phyloP scores from a whole-genome alignment of 2,329 filamentous ascomycete species.

The Akanthomyces uredinophilus region DNA sequence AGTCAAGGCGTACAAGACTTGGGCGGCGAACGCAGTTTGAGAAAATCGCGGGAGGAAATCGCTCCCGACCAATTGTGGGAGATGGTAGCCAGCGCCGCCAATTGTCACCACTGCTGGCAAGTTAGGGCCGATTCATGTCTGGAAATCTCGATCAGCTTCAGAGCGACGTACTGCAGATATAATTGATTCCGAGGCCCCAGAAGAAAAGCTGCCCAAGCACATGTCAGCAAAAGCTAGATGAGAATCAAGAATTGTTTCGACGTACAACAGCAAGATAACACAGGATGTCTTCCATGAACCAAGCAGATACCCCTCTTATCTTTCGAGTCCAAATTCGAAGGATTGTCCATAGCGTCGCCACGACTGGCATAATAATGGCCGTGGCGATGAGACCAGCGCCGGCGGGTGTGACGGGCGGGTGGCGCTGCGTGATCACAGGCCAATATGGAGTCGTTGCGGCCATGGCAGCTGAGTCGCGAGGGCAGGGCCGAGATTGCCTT shows the following conservation, averaged over 20 bases:
- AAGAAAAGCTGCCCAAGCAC: slow-evolving; percentile 13
- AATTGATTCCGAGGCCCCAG: slow-evolving; percentile 17
- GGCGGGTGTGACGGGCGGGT: slow-evolving; percentile 13
- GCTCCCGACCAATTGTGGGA: slow-evolving; percentile 7
- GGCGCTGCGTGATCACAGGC: neutral
- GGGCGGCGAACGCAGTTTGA: slow-evolving; percentile 17
- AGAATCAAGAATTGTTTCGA: neutral
- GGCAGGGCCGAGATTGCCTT: neutral
- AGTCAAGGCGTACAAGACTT: slow-evolving; percentile 19
- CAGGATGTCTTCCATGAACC: slow-evolving; percentile 17
- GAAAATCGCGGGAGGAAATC: slow-evolving; percentile 6
- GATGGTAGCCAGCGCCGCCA: slow-evolving; percentile 19
- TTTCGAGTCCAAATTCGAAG: slow-evolving; percentile 19
- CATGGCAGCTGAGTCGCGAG: neutral
- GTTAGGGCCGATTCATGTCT: neutral
- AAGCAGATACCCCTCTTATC: slow-evolving; percentile 14
- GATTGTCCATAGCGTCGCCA: slow-evolving; percentile 17
- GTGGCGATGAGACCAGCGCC: slow-evolving; percentile 16
- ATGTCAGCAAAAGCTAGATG: neutral
- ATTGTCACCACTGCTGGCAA: slow-evolving; percentile 17
- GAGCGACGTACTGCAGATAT: slow-evolving; percentile 16
- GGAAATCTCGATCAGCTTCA: neutral
- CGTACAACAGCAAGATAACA: slow-evolving; percentile 18
- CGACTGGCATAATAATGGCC: slow-evolving; percentile 16
- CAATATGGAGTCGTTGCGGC: neutral